Evolutionary conservation across 139 green algal species (phyloP).

Genomic region (Zygnema cylindricum): DNA sequence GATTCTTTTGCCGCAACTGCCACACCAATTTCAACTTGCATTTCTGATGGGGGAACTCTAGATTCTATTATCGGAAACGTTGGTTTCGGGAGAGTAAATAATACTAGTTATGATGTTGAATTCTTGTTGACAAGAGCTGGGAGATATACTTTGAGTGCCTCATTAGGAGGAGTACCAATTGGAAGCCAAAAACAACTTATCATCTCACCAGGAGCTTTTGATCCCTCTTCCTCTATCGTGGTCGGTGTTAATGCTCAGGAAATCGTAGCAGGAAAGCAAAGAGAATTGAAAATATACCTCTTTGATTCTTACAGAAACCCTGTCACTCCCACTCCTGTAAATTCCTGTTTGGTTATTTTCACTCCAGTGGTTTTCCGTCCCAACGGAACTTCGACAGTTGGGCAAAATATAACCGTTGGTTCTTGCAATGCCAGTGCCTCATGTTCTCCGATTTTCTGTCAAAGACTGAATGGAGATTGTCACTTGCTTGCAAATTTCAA

Average conservation of each 20-base stretch:
- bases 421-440: neutral
- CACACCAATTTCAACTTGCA: neutral
- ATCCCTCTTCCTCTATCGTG: neutral
- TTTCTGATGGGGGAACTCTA: neutral
- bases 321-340: neutral
- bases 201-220: neutral
- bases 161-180: neutral
- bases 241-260: neutral
- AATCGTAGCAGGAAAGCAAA: neutral
- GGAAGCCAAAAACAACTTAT: neutral
- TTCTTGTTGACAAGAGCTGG: neutral
- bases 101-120: neutral
- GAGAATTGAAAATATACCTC: neutral
- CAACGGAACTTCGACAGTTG: no score
- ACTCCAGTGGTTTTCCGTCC: neutral
- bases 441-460: neutral
- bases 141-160: neutral
- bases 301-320: constrained; percentile 7
- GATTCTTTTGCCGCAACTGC: neutral
- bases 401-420: neutral
- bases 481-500: neutral
- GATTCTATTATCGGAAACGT: neutral
- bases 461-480: neutral
- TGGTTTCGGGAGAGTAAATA: neutral
- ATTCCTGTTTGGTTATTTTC: neutral